phyloP scores from a whole-genome alignment of 2,329 filamentous ascomycete genomes.

The Microcyclosporella mali region DNA sequence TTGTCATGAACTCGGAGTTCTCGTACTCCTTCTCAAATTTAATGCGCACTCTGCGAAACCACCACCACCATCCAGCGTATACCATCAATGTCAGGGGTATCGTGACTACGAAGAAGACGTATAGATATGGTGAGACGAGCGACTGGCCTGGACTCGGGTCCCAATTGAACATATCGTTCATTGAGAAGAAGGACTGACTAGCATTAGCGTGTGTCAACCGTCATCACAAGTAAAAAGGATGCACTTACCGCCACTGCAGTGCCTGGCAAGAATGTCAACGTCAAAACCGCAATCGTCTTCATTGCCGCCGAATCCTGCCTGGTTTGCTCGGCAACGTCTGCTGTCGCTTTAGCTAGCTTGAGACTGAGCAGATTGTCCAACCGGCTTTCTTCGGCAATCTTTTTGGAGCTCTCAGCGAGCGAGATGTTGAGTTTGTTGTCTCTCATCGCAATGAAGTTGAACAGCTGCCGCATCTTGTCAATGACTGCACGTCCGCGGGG shows the following conservation, averaged over 20 bases:
- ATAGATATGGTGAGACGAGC: slow-evolving; percentile 28
- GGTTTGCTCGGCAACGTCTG: slow-evolving; percentile 31
- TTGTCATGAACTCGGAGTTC: slow-evolving; percentile 21
- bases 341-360: slow-evolving; percentile 31
- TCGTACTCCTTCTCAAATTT: slow-evolving; percentile 25
- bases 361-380: slow-evolving; percentile 31
- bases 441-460: slow-evolving; percentile 29
- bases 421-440: slow-evolving; percentile 32
- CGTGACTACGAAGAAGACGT: slow-evolving; percentile 30
- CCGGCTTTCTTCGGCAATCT: slow-evolving; percentile 30
- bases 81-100: slow-evolving; percentile 29
- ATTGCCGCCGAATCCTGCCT: slow-evolving; percentile 35
- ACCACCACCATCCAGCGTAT: slow-evolving; percentile 27
- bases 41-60: slow-evolving; percentile 24
- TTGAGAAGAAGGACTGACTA: slow-evolving; percentile 29
- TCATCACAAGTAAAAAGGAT: neutral
- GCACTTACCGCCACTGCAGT: slow-evolving; percentile 30
- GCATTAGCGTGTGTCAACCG: slow-evolving; percentile 10
- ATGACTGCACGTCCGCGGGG: neutral
- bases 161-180: slow-evolving; percentile 29
- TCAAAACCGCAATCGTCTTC: slow-evolving; percentile 43
- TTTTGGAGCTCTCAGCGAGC: slow-evolving; percentile 29
- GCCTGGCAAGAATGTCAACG: slow-evolving; percentile 40
- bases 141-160: slow-evolving; percentile 13
- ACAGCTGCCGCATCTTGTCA: slow-evolving; percentile 22